phyloP scores from a whole-genome alignment of 345 rosid genomes.

The Lepidium africanum region DNA sequence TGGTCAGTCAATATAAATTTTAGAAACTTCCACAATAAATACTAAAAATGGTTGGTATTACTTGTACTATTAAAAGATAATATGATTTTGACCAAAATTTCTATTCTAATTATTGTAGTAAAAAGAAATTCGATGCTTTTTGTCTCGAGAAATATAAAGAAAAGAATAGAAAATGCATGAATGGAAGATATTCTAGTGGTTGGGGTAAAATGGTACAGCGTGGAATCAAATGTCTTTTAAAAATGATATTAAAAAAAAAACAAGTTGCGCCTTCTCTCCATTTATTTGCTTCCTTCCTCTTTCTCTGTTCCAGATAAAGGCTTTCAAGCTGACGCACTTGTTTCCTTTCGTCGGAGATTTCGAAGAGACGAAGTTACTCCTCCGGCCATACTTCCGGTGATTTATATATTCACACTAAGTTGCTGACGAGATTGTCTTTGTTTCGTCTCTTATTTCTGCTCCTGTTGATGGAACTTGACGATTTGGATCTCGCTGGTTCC shows the following conservation, averaged over 20 bases:
- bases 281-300: neutral
- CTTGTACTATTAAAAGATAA: neutral
- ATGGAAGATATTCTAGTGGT: slow-evolving; percentile 21
- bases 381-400: neutral
- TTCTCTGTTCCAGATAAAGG: neutral
- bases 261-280: slow-evolving; percentile 14
- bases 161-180: slow-evolving; percentile 6
- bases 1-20: neutral
- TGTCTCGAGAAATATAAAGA: neutral
- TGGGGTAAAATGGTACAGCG: slow-evolving; percentile 27
- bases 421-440: neutral
- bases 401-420: neutral
- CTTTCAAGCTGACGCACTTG: neutral
- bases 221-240: slow-evolving; percentile 23
- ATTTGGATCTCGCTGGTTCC: slow-evolving; percentile 51
- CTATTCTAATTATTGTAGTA: neutral
- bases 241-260: neutral
- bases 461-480: slow-evolving; percentile 54
- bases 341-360: neutral
- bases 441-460: neutral
- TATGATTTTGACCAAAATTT: neutral
- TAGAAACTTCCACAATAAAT: slow-evolving; percentile 2
- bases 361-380: neutral
- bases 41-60: neutral
- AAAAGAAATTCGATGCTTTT: neutral